Evolutionary conservation across 1,284 basidiomycete genomes (phyloP), one percentile per base, ranked within the genome.

Genomic region (Cryptococcus maquisensis): DNA sequence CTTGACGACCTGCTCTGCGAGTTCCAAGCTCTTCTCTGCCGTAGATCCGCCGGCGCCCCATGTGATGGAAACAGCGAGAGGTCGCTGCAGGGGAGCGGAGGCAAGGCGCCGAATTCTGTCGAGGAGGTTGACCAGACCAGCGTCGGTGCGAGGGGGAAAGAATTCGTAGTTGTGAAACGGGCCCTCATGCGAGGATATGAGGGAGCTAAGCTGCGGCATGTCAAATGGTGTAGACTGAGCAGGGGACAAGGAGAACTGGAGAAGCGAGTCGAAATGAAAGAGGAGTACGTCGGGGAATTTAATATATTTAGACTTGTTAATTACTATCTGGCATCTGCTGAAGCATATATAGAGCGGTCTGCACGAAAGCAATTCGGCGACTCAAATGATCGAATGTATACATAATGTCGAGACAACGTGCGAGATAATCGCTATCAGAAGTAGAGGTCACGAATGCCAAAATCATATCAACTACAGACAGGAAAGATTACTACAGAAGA

Each of bases 1-100:
- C 59, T 78, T 67, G 20, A 65, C 64, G 83, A 51, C 84, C 82
- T 64, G 88, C 71, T 53, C 83, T 0, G 89, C 90, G 3, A 99
- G 82, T 65, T 95, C 92, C 47, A 98, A 79, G 67, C 86, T 91
- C 47, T 88, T 82, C 35, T 93, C 88, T 59, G 85, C 89, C 0
- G 96, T 98, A 7, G 86, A 85, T 0, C 96, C 94, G n/a, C 94
- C 92, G 0, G 94, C 92, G 47, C 94, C 94, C 94, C 94, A 97
- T 65, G 94, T 97, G 37, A 97, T 82, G 65, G 87, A 91, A 63
- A 94, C 81, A 32, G 87, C 89, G 12, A 91, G 77, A 12, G 91
- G 91, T 0, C 72, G 56, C 8, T 65, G 67, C 10, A 76, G 59
- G 12, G 76, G 73, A 18, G 84, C 79, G 4, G 79, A 69, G 35